These are phyloP conservation scores for Pyrus hybrid DNA, from an alignment of 331 rosid genomes.

Conservation along the genomic window DNA sequence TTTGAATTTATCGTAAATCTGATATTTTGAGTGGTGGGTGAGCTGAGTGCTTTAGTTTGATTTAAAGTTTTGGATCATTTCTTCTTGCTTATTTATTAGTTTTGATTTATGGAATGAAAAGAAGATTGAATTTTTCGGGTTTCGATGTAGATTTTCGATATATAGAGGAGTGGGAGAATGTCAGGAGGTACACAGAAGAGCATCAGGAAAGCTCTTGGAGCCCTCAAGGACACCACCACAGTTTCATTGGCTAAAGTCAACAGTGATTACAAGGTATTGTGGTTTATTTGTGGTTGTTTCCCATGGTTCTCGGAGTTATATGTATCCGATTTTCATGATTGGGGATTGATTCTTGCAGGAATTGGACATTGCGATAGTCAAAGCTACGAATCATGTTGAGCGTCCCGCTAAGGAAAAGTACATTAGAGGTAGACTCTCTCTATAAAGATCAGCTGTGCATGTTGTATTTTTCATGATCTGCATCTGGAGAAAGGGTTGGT, in stretches of 20 bases:
- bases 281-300: neutral
- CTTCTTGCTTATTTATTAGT: neutral
- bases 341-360: constrained; percentile 49
- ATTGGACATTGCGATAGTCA: constrained; percentile 89
- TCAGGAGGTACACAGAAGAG: constrained; percentile 87
- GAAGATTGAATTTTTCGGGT: constrained; percentile 7
- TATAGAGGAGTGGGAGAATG: constrained; percentile 48
- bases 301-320: neutral
- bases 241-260: constrained; percentile 99
- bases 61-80: neutral
- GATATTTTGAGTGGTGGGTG: neutral
- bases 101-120: neutral
- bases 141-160: constrained; percentile 32
- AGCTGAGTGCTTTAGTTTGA: neutral
- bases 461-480: neutral
- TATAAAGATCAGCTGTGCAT: neutral
- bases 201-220: constrained; percentile 90
- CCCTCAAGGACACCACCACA: constrained; percentile 91
- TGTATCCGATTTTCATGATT: constrained; percentile 8
- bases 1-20: constrained; percentile 4
- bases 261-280: constrained; percentile 86
- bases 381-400: constrained; percentile 95
- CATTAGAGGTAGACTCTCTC: constrained; percentile 56
- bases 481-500: neutral
- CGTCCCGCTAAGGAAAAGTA: constrained; percentile 89